Base-by-base conservation (phyloP, 2,329 filamentous ascomycete genomes). In the Amylocarpus encephaloides region DNA sequence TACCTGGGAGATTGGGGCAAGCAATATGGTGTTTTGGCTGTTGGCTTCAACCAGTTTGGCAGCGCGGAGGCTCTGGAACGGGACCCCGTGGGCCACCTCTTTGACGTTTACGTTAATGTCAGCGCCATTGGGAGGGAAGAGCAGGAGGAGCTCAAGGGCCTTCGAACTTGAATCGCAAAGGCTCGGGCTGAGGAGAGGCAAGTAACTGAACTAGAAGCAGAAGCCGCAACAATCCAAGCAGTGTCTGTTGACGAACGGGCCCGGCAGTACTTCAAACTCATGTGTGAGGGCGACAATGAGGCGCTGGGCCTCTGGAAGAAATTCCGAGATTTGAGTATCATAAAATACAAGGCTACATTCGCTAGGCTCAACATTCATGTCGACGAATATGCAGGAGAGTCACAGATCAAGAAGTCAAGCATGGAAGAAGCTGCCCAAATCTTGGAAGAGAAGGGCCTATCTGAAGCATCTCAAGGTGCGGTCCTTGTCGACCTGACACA, bases 1-100 rank as follows among this genome's bases (percentile, higher is more conserved):
- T 90, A 89, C 62, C 74, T 89, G 0, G 86, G 86, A 32, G 86
- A 90, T 64, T 90, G 86, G 86, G 86, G 86, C 19, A 86, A 85
- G 67, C 83, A 86, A 62, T 85, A 77, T 43, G 76, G 76, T 51
- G 74, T 89, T 6, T 68, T 89, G 38, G 86, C 86, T 4, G 73
- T 91, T 49, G 86, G 84, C 0, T 93, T 85, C 65, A 77, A 87
- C 64, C 80, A 79, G 61, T 91, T 85, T 64, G 88, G 88, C 29
- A 80, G 78, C 53, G 86, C 92, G 67, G 81, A 85, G 59, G 79
- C 82, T 52, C 75, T 93, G 11, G 68, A 78, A 55, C 74, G 76
- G 43, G 86, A 92, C 62, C 87, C 88, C 10, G 89, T 92, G 63
- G 86, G 87, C 67, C 88, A 93, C 66, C 73, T 93, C 7, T 91